Base-by-base conservation (phyloP, 192 early-diverging fungal species). In the Umbelopsis sp. region DNA sequence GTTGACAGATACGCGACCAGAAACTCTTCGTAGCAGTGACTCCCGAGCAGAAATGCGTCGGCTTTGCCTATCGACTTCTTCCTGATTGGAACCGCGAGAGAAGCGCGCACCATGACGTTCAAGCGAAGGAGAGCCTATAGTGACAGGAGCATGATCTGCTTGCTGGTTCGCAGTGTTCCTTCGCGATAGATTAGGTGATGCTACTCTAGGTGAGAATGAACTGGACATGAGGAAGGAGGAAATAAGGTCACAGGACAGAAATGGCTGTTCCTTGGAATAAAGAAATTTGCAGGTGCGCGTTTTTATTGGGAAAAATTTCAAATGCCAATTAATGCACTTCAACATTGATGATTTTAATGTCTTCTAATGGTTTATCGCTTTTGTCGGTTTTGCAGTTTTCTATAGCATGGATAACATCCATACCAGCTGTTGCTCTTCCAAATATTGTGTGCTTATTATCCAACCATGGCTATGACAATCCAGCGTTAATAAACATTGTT, bases 371-470 rank as follows among this genome's bases (percentile, higher is more conserved):
- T 73, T 95, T 96, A 77, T 97, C 95, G 10, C 80, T 83, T 70
- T 95, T 96, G 82, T 97, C 95, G 0, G 84, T 87, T 72, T 93
- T 92, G 21, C 85, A 76, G 14, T 84, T 81, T 72, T 97, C 96
- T 50, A 98, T 98, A 50, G 83, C 77, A 51, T 94, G 93, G 36
- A 98, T 87, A 4, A 97, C 94, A 76, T 98, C 97, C 84, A 95
- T 92, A 9, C 97, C 97, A 0, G 91, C 89, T 0, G 92, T 94
- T 0, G 90, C 93, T 21, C 95, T 78, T 8, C 97, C 97, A 84
- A 98, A 98, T 0, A 98, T 87, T 1, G 97, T 95, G 72, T 98
- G 97, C 75, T 98, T 98, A 71, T 96, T 93, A 68, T 98, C 95
- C 20, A 98, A 81, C 97, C 97, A 98, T 25, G 95, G 94, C 86